Percentiles rank a stretch among this genome's conserved stretches.
Conservation (phyloP, 352 stramenopile genomes). For the Blastocystis sp. region DNA sequence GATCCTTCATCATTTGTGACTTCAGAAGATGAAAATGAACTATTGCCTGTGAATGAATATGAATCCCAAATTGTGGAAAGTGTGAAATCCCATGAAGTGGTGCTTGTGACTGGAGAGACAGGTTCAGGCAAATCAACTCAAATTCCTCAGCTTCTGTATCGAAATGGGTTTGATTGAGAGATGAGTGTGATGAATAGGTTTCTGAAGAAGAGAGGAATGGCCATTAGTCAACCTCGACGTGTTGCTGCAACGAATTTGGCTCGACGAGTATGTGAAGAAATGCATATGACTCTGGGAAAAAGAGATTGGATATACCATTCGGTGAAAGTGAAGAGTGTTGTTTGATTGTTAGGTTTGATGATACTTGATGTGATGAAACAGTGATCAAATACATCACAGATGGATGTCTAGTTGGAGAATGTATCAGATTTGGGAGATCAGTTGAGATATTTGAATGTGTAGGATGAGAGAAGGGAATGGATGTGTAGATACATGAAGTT, state of each 20-base stretch:
- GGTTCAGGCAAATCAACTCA: conserved; percentile 85
- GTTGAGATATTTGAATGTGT: conserved; percentile 65
- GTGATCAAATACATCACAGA: conserved; percentile 80
- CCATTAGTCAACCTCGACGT: conserved; percentile 78
- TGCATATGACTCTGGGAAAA: conserved; percentile 67
- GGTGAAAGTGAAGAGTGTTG: neutral
- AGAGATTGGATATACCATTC: conserved; percentile 50
- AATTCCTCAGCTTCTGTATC: conserved; percentile 58
- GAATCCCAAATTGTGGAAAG: conserved; percentile 29
- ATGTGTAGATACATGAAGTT: conserved; percentile 59
- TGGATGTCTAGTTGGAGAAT: conserved; percentile 70
- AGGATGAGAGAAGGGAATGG: neutral
- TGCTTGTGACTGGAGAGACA: conserved; percentile 85
- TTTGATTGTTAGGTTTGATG: conserved; percentile 78
- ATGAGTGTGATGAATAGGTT: neutral
- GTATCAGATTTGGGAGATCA: conserved; percentile 64
- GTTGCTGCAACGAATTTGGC: conserved; percentile 88
- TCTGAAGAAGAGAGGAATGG: conserved; percentile 38
- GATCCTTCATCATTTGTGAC: neutral
- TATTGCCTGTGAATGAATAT: conserved; percentile 28
- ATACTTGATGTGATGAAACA: conserved; percentile 73
- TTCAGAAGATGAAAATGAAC: neutral
- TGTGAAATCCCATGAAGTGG: conserved; percentile 24
- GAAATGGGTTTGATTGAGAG: neutral
- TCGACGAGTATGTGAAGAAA: conserved; percentile 82